phyloP scores from a whole-genome alignment of 345 rosid species.

The Barbarea vulgaris region DNA sequence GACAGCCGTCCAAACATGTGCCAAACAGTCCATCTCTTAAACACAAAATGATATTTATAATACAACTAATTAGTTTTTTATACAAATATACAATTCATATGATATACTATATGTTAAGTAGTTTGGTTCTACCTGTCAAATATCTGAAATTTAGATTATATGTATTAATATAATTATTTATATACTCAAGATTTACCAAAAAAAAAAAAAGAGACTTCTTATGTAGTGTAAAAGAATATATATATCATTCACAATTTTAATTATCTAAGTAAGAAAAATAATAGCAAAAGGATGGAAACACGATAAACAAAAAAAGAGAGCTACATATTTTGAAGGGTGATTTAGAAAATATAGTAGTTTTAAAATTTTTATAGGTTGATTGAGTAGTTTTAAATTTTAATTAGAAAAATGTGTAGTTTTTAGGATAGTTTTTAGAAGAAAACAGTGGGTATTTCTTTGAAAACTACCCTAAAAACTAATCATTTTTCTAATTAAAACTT shows the following conservation, averaged over 20 bases:
- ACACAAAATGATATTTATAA: neutral
- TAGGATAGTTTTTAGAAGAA: too few species aligned
- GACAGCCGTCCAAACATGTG: conserved; percentile 42
- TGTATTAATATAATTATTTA: too few species aligned
- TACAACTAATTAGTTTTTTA: neutral
- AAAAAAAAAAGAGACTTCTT: too few species aligned
- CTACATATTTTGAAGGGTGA: neutral
- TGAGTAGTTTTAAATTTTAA: too few species aligned
- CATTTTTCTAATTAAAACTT: too few species aligned
- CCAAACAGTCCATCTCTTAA: conserved; percentile 6
- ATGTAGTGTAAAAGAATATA: too few species aligned
- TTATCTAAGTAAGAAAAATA: neutral
- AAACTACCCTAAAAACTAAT: too few species aligned
- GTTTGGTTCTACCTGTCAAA: neutral
- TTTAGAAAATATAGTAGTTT: too few species aligned
- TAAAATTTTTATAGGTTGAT: too few species aligned
- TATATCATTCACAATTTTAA: too few species aligned
- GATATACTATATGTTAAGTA: neutral
- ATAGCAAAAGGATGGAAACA: neutral
- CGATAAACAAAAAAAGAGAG: neutral
- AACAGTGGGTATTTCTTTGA: too few species aligned
- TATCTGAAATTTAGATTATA: neutral
- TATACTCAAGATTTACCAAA: neutral
- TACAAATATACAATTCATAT: neutral
- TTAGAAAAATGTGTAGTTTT: too few species aligned